These are phyloP conservation scores for Geotrichum armillariae DNA, from an alignment of 1,139 yeast species.

Conservation along the genomic window DNA sequence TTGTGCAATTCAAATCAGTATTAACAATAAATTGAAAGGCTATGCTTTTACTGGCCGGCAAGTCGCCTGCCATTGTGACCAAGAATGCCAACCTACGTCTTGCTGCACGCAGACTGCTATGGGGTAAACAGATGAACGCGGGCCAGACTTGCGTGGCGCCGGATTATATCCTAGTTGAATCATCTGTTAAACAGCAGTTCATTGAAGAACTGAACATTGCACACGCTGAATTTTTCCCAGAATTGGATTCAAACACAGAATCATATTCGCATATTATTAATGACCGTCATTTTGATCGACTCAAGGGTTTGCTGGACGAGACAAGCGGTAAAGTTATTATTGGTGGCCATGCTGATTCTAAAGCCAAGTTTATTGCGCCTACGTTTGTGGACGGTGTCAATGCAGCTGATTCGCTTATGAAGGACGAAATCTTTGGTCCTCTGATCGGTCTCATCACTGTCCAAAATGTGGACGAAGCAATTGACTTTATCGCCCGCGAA, in stretches of 20 bases:
- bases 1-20: too few relatives aligned
- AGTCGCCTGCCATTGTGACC: slow-evolving; percentile 77
- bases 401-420: slow-evolving; percentile 72
- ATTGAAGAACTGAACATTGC: slow-evolving; percentile 47
- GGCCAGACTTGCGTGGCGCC: slow-evolving; percentile 93
- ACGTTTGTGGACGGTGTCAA: slow-evolving; percentile 63
- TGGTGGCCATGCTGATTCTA: slow-evolving; percentile 52
- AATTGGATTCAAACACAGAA: slow-evolving; percentile 40
- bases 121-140: slow-evolving; percentile 80
- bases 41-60: too few relatives aligned
- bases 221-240: slow-evolving; percentile 51
- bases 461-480: slow-evolving; percentile 49
- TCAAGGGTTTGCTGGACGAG: slow-evolving; percentile 47
- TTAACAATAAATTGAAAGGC: too few relatives aligned
- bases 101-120: slow-evolving; percentile 66
- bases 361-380: slow-evolving; percentile 63
- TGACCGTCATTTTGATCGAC: slow-evolving; percentile 55
- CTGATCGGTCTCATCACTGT: slow-evolving; percentile 71
- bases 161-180: slow-evolving; percentile 74
- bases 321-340: slow-evolving; percentile 59
- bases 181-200: slow-evolving; percentile 54
- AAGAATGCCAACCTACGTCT: slow-evolving; percentile 47
- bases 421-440: slow-evolving; percentile 83
- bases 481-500: slow-evolving; percentile 48
- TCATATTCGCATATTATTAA: slow-evolving; percentile 64